A percentile compares a stretch with the other conserved stretches of the same genome.
Evolutionary conservation across 2,329 filamentous ascomycete genomes (phyloP).

Genomic region (Cordyceps cateniannulata): DNA sequence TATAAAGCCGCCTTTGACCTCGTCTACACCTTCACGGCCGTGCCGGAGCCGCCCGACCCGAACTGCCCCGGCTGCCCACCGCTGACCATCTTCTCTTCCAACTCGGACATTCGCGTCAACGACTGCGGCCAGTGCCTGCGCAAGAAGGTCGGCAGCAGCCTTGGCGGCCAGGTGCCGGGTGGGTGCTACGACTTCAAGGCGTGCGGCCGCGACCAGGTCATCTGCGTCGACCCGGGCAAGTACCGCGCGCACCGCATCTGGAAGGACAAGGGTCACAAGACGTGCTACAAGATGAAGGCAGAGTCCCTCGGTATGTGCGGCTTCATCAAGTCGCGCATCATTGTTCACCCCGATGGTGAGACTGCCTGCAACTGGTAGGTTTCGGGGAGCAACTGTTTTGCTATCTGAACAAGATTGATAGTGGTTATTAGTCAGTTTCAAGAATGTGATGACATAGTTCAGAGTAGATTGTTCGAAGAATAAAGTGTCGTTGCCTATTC

Average conservation of each 20-base stretch:
- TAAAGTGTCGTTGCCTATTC: no score
- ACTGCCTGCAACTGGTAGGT: constrained; percentile 11
- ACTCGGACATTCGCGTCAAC: constrained; percentile 11
- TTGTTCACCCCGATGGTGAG: not conserved
- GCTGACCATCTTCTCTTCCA: constrained; percentile 5
- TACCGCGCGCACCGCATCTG: constrained; percentile 13
- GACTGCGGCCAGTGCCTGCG: constrained; percentile 8
- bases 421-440: not conserved
- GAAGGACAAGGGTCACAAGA: constrained; percentile 13
- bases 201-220: constrained; percentile 11
- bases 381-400: not conserved
- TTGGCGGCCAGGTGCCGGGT: not conserved
- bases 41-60: not conserved
- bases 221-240: constrained; percentile 14
- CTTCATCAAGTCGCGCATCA: constrained; percentile 1
- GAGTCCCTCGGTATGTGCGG: constrained; percentile 8
- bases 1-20: constrained; percentile 10
- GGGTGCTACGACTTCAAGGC: constrained; percentile 10
- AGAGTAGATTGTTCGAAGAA: no score
- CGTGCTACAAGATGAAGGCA: constrained; percentile 10
- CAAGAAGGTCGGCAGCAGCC: not conserved
- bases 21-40: constrained; percentile 9
- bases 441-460: no score
- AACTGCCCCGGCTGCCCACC: constrained; percentile 6
- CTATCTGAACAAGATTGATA: not conserved